Base-by-base conservation (phyloP, 495 filamentous ascomycete genomes). In the Penicillium cataractarum region DNA sequence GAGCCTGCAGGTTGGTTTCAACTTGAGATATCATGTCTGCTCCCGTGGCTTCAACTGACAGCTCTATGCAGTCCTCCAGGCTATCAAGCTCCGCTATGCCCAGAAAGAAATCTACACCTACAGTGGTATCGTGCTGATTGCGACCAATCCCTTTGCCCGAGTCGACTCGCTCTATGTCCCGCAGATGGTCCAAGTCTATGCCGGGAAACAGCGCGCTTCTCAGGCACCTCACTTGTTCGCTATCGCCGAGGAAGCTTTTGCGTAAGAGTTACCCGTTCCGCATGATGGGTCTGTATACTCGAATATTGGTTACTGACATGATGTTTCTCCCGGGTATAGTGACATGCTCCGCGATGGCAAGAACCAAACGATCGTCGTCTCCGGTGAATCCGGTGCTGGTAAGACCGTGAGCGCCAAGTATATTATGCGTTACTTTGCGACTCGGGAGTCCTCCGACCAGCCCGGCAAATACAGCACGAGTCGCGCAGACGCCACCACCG, bases 21-120 rank as follows among this genome's bases (percentile, higher is more conserved):
- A 57, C 29, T 40, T 17, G 21, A 24, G 35, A 39, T 42, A 55
- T 6, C 55, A 6, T 50, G 46, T 50, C 29, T 46, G 22, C 37
- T 46, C 31, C 31, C 53, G 13, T 42, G 53, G 33, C 56, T 26
- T 37, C 57, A 60, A 65, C 79, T 86, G 66, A 85, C 68, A 55
- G 52, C 56, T 72, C 24, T 59, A 17, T 37, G 62, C 68, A 98
- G 95, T 99, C 56, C 78, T 99, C 33, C 95, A 99, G 83, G 95
- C 95, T 27, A 99, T 99, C 72, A 93, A 92, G 71, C 87, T 99
- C 69, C 92, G 95, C 76, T 99, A 99, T 82, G 87, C 90, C 58
- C 96, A 99, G 74, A 98, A 98, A 73, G 95, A 99, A 71, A 99
- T 99, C 69, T 99, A 99, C 83, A 99, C 95, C 71, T 99, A 99